Conservation (phyloP, 73 alveolate species). For the Symbiodinium natans region DNA sequence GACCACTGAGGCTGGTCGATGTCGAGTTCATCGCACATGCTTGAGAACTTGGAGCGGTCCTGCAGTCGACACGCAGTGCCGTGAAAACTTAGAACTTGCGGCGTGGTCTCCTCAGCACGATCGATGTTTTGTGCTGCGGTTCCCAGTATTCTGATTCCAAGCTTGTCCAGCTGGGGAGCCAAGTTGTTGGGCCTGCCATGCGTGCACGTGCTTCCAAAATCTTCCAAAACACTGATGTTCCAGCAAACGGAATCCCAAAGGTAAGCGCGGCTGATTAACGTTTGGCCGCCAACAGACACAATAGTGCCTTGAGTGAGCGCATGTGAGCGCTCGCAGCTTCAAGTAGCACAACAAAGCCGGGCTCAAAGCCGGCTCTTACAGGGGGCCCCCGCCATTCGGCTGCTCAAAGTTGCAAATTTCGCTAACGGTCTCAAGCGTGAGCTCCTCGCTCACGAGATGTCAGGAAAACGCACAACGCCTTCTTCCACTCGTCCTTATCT, state of each 20-base stretch:
- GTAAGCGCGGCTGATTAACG: slow-evolving; percentile 26
- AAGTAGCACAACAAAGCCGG: no score
- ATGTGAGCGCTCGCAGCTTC: background rate
- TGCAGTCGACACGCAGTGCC: background rate
- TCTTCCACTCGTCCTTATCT: background rate
- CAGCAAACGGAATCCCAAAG: background rate
- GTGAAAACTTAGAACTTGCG: slow-evolving; percentile 20
- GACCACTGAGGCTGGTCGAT: slow-evolving; percentile 94
- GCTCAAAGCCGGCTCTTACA: background rate
- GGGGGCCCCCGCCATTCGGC: slow-evolving; percentile 35
- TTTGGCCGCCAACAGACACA: slow-evolving; percentile 93
- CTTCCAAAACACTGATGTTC: background rate
- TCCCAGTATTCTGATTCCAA: slow-evolving; percentile 71
- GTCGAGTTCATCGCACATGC: slow-evolving; percentile 90
- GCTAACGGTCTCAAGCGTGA: slow-evolving; percentile 79
- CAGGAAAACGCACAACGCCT: background rate
- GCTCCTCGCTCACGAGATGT: slow-evolving; percentile 10
- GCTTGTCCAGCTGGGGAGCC: slow-evolving; percentile 86
- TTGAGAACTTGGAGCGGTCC: slow-evolving; percentile 93
- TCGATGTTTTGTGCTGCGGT: slow-evolving; percentile 89
- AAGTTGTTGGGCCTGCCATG: slow-evolving; percentile 88
- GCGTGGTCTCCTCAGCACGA: slow-evolving; percentile 21
- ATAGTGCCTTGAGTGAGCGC: slow-evolving; percentile 19
- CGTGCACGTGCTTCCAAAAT: background rate
- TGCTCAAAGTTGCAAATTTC: slow-evolving; percentile 91